Conservation (phyloP, 768 basidiomycete genomes). For the Lepiota venenata region DNA sequence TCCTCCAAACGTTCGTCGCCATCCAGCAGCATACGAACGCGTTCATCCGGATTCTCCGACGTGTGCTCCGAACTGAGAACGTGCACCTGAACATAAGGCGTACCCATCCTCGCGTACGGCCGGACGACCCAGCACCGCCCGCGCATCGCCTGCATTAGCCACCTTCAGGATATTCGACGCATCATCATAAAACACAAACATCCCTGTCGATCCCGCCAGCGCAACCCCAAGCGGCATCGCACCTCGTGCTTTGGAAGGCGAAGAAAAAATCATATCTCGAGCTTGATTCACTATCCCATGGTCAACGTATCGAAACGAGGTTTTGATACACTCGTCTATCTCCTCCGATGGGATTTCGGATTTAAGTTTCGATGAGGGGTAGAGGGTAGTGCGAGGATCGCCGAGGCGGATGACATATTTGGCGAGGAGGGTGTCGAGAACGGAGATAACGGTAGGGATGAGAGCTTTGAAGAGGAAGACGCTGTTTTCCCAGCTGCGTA, state of each 20-base stretch:
- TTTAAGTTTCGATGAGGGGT: neutral
- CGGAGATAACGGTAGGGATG: neutral
- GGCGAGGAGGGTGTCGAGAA: neutral
- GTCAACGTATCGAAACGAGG: constrained; percentile 21
- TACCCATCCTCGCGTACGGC: constrained; percentile 19
- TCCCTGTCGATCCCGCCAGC: constrained; percentile 24
- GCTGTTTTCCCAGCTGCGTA: constrained; percentile 4
- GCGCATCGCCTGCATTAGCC: constrained; percentile 37
- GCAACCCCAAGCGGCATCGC: constrained; percentile 26
- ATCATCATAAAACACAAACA: constrained; percentile 34
- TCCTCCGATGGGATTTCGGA: neutral
- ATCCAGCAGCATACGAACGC: constrained; percentile 21
- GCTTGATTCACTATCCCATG: constrained; percentile 27
- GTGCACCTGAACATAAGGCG: constrained; percentile 23
- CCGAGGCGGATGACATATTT: neutral
- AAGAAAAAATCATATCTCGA: constrained; percentile 20
- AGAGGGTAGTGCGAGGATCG: neutral
- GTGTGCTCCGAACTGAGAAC: constrained; percentile 38
- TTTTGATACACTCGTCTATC: neutral
- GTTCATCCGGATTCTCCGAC: constrained; percentile 29
- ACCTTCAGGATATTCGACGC: constrained; percentile 30
- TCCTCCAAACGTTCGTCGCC: constrained; percentile 25
- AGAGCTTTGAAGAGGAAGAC: constrained; percentile 3
- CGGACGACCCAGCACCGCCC: constrained; percentile 38
- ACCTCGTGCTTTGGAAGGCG: constrained; percentile 18